These are phyloP conservation scores for Larix sibirica DNA, from an alignment of 83 land plant genomes.

Conservation along the genomic window DNA sequence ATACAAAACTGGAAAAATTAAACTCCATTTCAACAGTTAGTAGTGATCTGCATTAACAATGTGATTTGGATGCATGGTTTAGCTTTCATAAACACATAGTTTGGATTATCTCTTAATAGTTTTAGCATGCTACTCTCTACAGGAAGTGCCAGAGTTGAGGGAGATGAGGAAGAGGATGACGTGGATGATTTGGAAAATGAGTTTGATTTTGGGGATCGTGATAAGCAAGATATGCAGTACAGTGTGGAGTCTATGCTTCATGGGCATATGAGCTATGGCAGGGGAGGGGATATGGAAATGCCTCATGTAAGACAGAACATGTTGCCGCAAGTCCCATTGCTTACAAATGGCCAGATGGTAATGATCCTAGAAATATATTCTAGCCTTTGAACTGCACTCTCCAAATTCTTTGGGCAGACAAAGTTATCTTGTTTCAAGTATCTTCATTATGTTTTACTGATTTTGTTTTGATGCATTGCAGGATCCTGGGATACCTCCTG, in stretches of 20 bases:
- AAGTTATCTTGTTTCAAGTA: background rate
- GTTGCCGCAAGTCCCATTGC: slow-evolving; percentile 41
- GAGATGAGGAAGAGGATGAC: slow-evolving; percentile 86
- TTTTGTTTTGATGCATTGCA: slow-evolving; percentile 32
- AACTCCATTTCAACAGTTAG: background rate
- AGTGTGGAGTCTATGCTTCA: slow-evolving; percentile 72
- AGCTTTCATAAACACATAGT: background rate
- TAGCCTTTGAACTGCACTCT: background rate
- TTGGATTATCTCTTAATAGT: no score
- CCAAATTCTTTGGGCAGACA: background rate
- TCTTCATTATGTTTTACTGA: slow-evolving; percentile 1
- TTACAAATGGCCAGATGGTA: slow-evolving; percentile 62
- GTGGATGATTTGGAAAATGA: slow-evolving; percentile 76
- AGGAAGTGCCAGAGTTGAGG: slow-evolving; percentile 36
- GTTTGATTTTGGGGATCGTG: slow-evolving; percentile 53
- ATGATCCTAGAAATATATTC: background rate
- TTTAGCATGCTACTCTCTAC: no score
- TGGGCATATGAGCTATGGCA: slow-evolving; percentile 80
- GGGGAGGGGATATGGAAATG: slow-evolving; percentile 58
- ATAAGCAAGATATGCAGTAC: slow-evolving; percentile 30
- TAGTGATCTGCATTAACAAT: background rate
- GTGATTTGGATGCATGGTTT: background rate
- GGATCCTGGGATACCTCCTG: slow-evolving; percentile 68
- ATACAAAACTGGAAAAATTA: no score
- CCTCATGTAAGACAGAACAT: slow-evolving; percentile 16